Evolutionary conservation across 176 grass and related monocot genomes (phyloP), one percentile per base, ranked within the genome.

Genomic region (Typha latifolia): DNA sequence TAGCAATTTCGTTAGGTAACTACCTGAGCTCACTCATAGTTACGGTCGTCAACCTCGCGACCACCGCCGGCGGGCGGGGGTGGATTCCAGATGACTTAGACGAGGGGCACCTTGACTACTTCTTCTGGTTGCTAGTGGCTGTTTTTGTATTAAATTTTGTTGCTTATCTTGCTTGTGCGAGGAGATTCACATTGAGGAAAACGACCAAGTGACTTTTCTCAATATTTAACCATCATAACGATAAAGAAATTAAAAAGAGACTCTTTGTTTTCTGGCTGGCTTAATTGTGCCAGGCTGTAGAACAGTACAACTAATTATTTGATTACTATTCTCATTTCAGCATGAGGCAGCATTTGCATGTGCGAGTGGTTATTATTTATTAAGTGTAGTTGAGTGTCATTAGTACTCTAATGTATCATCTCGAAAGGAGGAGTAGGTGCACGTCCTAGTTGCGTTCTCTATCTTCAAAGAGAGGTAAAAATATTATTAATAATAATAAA

Each of bases 1-100:
- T 96, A 13, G 70, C 87, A 3, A 86, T 96, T 66, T 91, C 82
- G 9, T 68, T 89, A 0, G 87, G 85, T 12, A 90, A 88, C 63
- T 96, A 96, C 69, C 69, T 91, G 74, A 96, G 82, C 81, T 91
- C 92, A 10, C 20, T 91, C 22, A 15, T 84, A 2, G 52, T 91
- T 50, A 77, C 77, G 9, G 49, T 74, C 15, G 48, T 88, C 11
- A 85, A 84, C 14, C 31, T 8, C 2, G 14, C 64, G 20, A 83
- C 81, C 0, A 84, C 9, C 14, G 27, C 74, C 0, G 84, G 69
- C 2, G 15, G 76, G 18, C 43, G 55, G 26, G 87, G 87, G 4
- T 96, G 92, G 92, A 78, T 96, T 23, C 88, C 85, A 7, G 67
- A 73, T 49, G 63, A 91, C 56, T 68, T 91, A 24, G 86, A 96